Base-by-base conservation (phyloP, 495 filamentous ascomycete species). In the Acidiella bohemica region DNA sequence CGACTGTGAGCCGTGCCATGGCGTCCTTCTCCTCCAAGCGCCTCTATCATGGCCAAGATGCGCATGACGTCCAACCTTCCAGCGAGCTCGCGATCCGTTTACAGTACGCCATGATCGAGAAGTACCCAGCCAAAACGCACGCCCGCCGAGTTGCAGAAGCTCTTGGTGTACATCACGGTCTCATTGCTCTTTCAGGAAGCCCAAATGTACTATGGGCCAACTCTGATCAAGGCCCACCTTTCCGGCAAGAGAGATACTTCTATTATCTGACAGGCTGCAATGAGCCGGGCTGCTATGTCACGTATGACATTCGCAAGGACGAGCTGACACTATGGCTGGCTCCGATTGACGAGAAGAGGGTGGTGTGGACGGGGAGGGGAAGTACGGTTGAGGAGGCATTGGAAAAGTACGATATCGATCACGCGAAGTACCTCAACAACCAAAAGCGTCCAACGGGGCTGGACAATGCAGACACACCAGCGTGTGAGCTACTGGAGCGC, bases 241-340 rank as follows among this genome's bases (percentile, higher is more conserved):
- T 80, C 41, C 74, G 83, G 43, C 75, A 84, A 42, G 66, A 68
- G 16, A 65, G 76, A 32, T 75, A 84, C 60, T 84, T 84, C 57
- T 80, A 74, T 58, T 84, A 82, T 57, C 51, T 82, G 14, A 67
- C 63, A 22, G 79, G 78, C 44, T 60, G 40, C 19, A 63, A 78
- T 46, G 72, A 79, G 39, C 62, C 73, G 5, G 71, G 72, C 31
- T 80, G 72, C 53, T 59, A 62, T 27, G 59, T 80, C 7, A 76
- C 71, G 0, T 82, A 82, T 55, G 67, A 80, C 41, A 71, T 81
- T 21, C 49, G 50, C n/a, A 36, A 54, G 2, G 73, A 80, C 52
- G 49, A 57, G 17, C 62, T 81, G 19, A 65, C 62, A 27, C 66
- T 81, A 11, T 49, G 34, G 35, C 41, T 49, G 21, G 40, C 46